These are phyloP conservation scores for Metarhizium robertsii DNA, from an alignment of 2,329 filamentous ascomycete genomes.

Conservation along the genomic window DNA sequence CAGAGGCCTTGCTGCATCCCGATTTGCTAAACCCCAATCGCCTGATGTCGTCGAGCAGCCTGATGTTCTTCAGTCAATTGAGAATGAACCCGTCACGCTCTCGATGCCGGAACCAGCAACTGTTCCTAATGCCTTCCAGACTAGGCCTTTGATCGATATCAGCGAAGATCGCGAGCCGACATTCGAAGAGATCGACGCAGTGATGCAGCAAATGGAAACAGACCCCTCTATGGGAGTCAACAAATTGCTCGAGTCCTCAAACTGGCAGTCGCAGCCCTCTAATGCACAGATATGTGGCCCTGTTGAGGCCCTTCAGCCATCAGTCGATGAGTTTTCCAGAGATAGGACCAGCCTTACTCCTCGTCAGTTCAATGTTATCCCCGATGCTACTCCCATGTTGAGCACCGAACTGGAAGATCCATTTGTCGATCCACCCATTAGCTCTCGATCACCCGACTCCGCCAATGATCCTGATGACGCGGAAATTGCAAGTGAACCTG, in stretches of 20 bases:
- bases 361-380: slow-evolving; percentile 38
- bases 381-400: slow-evolving; percentile 35
- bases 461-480: slow-evolving; percentile 29
- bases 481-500: slow-evolving; percentile 45
- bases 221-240: slow-evolving; percentile 69
- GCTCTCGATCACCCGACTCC: slow-evolving; percentile 41
- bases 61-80: slow-evolving; percentile 20
- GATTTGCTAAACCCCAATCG: slow-evolving; percentile 33
- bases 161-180: slow-evolving; percentile 33
- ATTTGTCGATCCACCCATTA: slow-evolving; percentile 43
- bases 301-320: slow-evolving; percentile 38
- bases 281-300: slow-evolving; percentile 35
- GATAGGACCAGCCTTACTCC: slow-evolving; percentile 68
- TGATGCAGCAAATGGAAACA: slow-evolving; percentile 75
- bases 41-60: slow-evolving; percentile 15
- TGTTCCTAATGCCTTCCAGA: not conserved
- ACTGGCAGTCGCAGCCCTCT: slow-evolving; percentile 25
- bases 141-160: not conserved
- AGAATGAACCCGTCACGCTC: slow-evolving; percentile 11
- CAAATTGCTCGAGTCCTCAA: slow-evolving; percentile 39
- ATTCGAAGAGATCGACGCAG: slow-evolving; percentile 81
- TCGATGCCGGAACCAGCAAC: not conserved
- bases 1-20: slow-evolving; percentile 33
- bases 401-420: slow-evolving; percentile 53
- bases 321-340: slow-evolving; percentile 46